Evolutionary conservation across 768 basidiomycete species (phyloP).

Genomic region (Collybia sp.): DNA sequence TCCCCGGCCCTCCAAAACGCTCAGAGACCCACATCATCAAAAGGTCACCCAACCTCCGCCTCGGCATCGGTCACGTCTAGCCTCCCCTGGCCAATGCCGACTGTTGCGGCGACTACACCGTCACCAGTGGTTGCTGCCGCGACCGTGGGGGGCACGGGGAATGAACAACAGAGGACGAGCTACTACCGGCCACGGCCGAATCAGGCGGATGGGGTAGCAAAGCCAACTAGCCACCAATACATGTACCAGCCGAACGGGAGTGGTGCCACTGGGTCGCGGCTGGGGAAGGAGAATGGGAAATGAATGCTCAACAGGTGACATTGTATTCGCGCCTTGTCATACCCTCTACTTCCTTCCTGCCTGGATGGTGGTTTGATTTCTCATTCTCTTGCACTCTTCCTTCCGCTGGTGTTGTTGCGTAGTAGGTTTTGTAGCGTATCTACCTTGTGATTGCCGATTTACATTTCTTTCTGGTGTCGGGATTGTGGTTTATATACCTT

Average conservation of each 20-base stretch:
- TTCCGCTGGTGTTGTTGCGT: too few species aligned
- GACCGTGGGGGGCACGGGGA: constrained; percentile 14
- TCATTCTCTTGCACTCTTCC: too few species aligned
- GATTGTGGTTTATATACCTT: too few species aligned
- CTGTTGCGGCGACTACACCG: constrained; percentile 54
- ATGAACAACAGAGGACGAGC: constrained; percentile 40
- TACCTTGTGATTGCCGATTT: too few species aligned
- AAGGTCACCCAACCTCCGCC: not conserved
- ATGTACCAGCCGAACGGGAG: constrained; percentile 42
- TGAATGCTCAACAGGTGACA: too few species aligned
- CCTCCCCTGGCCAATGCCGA: constrained; percentile 72
- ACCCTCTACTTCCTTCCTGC: too few species aligned
- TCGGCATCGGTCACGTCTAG: constrained; percentile 18
- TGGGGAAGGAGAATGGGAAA: constrained; percentile 28
- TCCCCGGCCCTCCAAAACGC: constrained; percentile 49
- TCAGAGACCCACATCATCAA: constrained; percentile 29
- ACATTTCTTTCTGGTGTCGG: too few species aligned
- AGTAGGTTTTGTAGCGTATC: too few species aligned
- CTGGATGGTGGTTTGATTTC: not conserved
- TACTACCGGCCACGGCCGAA: constrained; percentile 52
- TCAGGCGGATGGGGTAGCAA: constrained; percentile 7
- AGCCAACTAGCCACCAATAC: constrained; percentile 31
- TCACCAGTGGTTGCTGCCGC: constrained; percentile 50
- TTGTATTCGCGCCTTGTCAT: too few species aligned
- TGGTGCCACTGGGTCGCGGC: constrained; percentile 12